phyloP scores from a whole-genome alignment of 306 rosid genomes.

The Cercis canadensis region DNA sequence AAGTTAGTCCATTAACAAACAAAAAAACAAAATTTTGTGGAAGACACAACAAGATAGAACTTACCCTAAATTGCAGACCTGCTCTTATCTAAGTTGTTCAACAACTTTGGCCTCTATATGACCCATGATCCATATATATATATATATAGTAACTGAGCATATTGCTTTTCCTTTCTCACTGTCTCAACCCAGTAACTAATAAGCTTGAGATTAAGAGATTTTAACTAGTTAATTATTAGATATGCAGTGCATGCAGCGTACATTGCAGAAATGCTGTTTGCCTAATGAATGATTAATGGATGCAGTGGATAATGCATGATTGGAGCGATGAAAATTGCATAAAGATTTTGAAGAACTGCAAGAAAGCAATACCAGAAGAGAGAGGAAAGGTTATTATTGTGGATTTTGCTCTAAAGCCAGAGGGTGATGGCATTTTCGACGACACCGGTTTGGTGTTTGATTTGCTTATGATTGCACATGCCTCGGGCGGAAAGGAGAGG shows the following conservation, averaged over 20 bases:
- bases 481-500: not conserved
- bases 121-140: too few relatives aligned
- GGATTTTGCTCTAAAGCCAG: slow-evolving; percentile 18
- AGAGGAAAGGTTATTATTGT: slow-evolving; percentile 39
- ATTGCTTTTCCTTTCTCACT: too few relatives aligned
- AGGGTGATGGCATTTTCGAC: slow-evolving; percentile 28
- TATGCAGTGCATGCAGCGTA: not conserved
- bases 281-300: not conserved
- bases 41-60: too few relatives aligned
- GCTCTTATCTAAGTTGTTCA: too few relatives aligned
- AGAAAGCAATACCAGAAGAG: slow-evolving; percentile 32
- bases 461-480: slow-evolving; percentile 34
- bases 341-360: slow-evolving; percentile 39
- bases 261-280: not conserved
- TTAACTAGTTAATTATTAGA: too few relatives aligned
- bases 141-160: too few relatives aligned
- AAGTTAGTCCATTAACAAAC: too few relatives aligned
- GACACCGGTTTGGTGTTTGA: slow-evolving; percentile 29
- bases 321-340: slow-evolving; percentile 52
- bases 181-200: too few relatives aligned
- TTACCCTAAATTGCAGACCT: too few relatives aligned
- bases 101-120: too few relatives aligned
- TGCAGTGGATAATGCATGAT: slow-evolving; percentile 53
- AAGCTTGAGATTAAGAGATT: too few relatives aligned
- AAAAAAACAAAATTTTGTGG: too few relatives aligned